phyloP scores from a whole-genome alignment of 805 yeast species.

The Kluyveromyces aestuarii region DNA sequence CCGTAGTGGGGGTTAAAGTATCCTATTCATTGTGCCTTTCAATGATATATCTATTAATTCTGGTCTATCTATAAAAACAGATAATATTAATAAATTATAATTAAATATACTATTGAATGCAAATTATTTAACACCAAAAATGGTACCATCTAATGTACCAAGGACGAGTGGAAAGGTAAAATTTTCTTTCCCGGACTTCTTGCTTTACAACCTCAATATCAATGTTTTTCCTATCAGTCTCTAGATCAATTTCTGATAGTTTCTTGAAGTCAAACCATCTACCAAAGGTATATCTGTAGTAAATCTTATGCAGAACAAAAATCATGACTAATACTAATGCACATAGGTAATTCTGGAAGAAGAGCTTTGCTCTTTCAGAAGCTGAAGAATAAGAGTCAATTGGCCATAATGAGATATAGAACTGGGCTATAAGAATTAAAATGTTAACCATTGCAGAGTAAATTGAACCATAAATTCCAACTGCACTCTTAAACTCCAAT shows the following conservation, averaged over 20 bases:
- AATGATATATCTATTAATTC: background rate
- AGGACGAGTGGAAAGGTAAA: constrained; percentile 29
- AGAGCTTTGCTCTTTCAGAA: constrained; percentile 34
- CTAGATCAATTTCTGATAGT: constrained; percentile 41
- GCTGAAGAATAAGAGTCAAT: constrained; percentile 29
- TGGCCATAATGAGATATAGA: constrained; percentile 65
- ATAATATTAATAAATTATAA: no score
- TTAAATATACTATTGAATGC: no score
- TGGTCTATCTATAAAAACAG: background rate
- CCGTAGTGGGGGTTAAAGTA: background rate
- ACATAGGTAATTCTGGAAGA: constrained; percentile 51
- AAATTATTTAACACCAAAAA: constrained; percentile 31
- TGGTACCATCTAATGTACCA: constrained; percentile 31
- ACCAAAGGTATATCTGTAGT: constrained; percentile 20
- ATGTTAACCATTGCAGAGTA: constrained; percentile 43
- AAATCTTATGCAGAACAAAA: constrained; percentile 41
- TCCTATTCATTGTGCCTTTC: background rate
- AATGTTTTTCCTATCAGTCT: constrained; percentile 42
- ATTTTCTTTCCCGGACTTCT: constrained; percentile 37
- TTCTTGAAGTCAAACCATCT: constrained; percentile 25
- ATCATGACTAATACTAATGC: constrained; percentile 43
- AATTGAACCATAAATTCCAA: constrained; percentile 49
- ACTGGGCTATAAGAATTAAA: constrained; percentile 52
- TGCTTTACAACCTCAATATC: constrained; percentile 38
- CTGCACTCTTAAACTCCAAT: constrained; percentile 16